Base-by-base conservation (phyloP, 306 rosid species). In the Potentilla sterilis region DNA sequence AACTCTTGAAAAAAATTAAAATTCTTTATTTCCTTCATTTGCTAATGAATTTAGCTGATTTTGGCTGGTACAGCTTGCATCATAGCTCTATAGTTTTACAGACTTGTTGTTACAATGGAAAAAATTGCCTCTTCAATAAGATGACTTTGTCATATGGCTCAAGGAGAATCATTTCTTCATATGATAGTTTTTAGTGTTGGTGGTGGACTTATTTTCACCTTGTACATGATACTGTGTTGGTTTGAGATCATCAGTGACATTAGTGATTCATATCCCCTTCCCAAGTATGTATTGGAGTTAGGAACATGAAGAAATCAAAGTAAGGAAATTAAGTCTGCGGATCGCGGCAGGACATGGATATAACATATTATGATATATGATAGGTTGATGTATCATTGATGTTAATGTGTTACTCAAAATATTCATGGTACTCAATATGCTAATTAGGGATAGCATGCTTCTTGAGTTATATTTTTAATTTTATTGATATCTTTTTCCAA, bases 1-100 rank as follows among this genome's bases (percentile, higher is more conserved):
- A n/a, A 54, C 16, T 54, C 15, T 16, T 49, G 16, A 1, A 2
- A 70, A 70, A 8, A 48, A 9, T 13, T 32, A 62, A 52, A 38
- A n/a, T 37, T 48, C 48, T 37, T 35, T 52, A 12, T 61, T 61
- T 14, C 15, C 66, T 61, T 61, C 41, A 59, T 14, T 61, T 61
- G 18, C 19, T 40, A 61, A 13, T 21, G 19, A 61, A 24, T 61
- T 61, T 19, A 11, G 66, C 13, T 22, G 63, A 22, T 24, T 21
- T 55, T 55, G n/a, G 58, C 62, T 32, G 32, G 63, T 57, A 57
- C 11, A 57, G 63, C n/a, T n/a, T n/a, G n/a, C n/a, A n/a, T n/a
- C n/a, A 24, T 61, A 34, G 63, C 40, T 61, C 38, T 61, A 19
- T 61, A 9, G 63, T 57, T 24, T 57, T 57, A 8, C 63, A 57